phyloP scores from a whole-genome alignment of 208 protist species.

The Polymyxa betae region DNA sequence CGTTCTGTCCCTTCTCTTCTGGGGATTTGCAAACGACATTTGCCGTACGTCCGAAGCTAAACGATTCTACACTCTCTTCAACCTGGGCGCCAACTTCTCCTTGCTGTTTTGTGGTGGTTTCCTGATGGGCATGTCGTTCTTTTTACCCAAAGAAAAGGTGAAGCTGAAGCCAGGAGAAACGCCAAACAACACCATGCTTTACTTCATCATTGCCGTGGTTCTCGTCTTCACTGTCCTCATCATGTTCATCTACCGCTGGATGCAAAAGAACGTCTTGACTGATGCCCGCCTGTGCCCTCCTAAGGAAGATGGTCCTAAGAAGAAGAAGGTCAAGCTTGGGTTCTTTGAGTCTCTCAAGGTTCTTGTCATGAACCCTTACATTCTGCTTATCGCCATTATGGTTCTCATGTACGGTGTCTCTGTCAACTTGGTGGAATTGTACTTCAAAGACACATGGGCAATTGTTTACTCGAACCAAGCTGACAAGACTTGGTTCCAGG shows the following conservation, averaged over 20 bases:
- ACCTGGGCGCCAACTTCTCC: conserved; percentile 32
- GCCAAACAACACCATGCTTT: not conserved
- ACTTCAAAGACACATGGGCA: conserved; percentile 3
- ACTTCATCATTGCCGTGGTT: not conserved
- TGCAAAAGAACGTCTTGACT: conserved; percentile 18
- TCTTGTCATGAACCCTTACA: not conserved
- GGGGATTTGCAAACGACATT: conserved; percentile 51
- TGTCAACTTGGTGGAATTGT: conserved; percentile 43
- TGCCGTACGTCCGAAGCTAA: conserved; percentile 17
- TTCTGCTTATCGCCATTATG: conserved; percentile 40
- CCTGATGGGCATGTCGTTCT: not conserved
- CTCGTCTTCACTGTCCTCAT: not conserved
- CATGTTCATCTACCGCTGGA: conserved; percentile 27
- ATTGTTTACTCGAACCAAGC: not conserved
- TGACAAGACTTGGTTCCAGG: conserved; percentile 4
- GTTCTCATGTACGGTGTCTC: conserved; percentile 15
- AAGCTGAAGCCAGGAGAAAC: not conserved
- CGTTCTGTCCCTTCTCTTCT: conserved; percentile 6
- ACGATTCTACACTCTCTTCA: conserved; percentile 48
- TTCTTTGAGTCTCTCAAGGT: conserved; percentile 11
- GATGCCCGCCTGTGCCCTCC: not conserved
- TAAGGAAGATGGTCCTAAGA: not conserved
- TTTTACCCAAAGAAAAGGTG: not conserved
- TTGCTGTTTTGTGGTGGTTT: not conserved
- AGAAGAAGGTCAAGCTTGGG: conserved; percentile 22